Evolutionary conservation across 129 eudicot genomes (phyloP), one percentile per base, ranked within the genome.

Genomic region (Centrapalus pauciflorus): DNA sequence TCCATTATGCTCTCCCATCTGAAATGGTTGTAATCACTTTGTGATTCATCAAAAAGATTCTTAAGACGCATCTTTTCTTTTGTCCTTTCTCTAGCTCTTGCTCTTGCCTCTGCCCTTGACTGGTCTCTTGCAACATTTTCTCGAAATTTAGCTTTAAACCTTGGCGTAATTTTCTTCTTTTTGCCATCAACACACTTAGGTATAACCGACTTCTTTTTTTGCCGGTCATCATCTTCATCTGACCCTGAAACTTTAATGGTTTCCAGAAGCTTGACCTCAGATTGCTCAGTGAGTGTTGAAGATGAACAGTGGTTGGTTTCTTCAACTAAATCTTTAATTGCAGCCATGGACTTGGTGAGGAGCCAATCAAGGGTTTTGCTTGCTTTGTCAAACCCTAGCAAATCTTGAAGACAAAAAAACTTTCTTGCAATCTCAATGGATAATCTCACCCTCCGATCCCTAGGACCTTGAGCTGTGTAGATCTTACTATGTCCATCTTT

Each of bases 321-420:
- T n/a, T 73, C 72, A 1, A 72, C 67, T 3, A 87, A 73, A 34
- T 90, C 89, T 28, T 84, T 65, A 49, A 87, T 90, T 6, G 89
- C 87, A 0, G 64, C 27, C 68, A 67, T 80, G 2, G 95, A 84
- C 41, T 87, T 82, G 0, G 72, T 61, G 6, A 90, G 74, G 6
- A 90, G 79, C 97, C 95, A 90, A 61, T 81, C 97, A 1, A 87
- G 89, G 70, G 97, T 90, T 61, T 82, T 76, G 70, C 97, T 90
- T 4, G 95, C 90, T 62, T 84, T 90, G 23, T 90, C 90, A 28
- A 80, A 90, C 25, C 95, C 90, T 27, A 90, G 69, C 75, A 75
- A 57, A 29, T 90, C 97, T 63, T 87, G 97, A 55, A 90, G 97
- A 66, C 79, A 83, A 52, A 90, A 90, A 65, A 90, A 90, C 87